phyloP scores from a whole-genome alignment of 2,329 filamentous ascomycete species.

The Dactylellina cionopaga region DNA sequence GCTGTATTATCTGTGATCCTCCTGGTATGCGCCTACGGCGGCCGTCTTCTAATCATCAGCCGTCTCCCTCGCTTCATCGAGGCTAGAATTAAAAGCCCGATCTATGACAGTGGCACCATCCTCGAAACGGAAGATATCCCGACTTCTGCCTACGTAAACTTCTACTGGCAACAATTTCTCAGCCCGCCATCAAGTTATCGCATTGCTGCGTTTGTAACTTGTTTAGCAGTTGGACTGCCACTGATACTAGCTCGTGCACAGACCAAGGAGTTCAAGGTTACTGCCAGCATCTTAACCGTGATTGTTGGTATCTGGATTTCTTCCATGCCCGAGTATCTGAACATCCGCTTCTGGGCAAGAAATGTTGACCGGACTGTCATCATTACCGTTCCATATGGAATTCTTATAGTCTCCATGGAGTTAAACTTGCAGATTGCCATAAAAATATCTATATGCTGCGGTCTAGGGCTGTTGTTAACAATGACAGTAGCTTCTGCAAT shows the following conservation, averaged over 20 bases:
- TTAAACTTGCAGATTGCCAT: too few species aligned
- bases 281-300: neutral
- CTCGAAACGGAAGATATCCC: neutral
- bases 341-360: too few species aligned
- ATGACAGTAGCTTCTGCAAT: too few species aligned
- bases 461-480: too few species aligned
- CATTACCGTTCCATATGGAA: too few species aligned
- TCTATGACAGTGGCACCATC: neutral
- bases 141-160: neutral
- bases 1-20: neutral
- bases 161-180: neutral
- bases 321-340: neutral
- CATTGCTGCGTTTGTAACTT: neutral
- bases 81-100: neutral
- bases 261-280: neutral
- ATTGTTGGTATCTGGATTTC: neutral
- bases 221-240: neutral
- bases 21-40: neutral
- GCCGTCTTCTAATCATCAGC: neutral
- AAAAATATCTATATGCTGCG: too few species aligned
- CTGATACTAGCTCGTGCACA: neutral
- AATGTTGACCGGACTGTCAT: too few species aligned
- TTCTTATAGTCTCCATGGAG: too few species aligned
- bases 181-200: neutral
- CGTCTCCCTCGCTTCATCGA: neutral